Evolutionary conservation across 257 asterid genomes (phyloP), one percentile per base, ranked within the genome.

Genomic region (Verbena officinalis): DNA sequence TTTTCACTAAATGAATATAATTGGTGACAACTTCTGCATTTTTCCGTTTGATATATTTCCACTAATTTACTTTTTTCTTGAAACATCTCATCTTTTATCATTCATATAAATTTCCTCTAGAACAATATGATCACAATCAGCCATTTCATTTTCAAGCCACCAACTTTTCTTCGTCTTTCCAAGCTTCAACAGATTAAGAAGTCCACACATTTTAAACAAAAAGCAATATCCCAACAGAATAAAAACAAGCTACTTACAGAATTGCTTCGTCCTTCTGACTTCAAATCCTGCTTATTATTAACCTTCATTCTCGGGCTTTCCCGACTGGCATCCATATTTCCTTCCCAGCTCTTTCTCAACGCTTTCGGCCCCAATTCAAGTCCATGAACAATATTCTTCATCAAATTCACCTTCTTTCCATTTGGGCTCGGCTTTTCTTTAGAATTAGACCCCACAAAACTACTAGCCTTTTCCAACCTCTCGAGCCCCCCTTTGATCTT

Each of bases 311-410:
- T 80, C 19, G 99, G 96, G 73, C 92, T 90, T 48, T 90, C 99
- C 81, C 91, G 78, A 56, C 83, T 68, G 21, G 84, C 71, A 68
- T 88, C 96, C 78, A 86, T 79, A 78, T 83, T 84, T 76, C 97
- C 97, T 83, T 94, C 97, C 99, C 99, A 94, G 80, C 97, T 94
- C 86, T 83, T 94, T 56, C 99, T 88, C 84, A 94, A 77, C 31
- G 95, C 84, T 78, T 87, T 94, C 14, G 97, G 92, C 40, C 96
- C 99, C 71, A 88, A 64, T 9, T 90, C 96, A 49, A 94, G 75
- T 43, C 87, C 95, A 20, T 75, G 88, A 67, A 83, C 84, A 69
- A 81, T 72, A 81, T 80, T 88, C 81, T 83, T 90, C 78, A 79
- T 73, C 61, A 74, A 73, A 72, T 66, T 79, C 22, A 73, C 51